Evolutionary conservation across 75 land plant genomes (phyloP).

Genomic region (Chamaecyparis obtusa): DNA sequence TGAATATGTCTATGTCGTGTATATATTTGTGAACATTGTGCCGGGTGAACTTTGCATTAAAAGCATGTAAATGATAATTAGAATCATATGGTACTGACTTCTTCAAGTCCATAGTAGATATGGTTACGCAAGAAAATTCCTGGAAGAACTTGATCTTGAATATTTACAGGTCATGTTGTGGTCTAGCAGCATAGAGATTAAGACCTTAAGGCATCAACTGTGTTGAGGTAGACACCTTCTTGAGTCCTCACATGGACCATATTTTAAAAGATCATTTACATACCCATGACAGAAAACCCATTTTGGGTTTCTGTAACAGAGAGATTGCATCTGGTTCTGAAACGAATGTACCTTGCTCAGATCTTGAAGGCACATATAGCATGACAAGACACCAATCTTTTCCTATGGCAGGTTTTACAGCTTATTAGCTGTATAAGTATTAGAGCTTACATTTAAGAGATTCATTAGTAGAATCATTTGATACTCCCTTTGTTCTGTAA

Average conservation of each 20-base stretch:
- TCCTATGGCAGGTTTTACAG: not conserved
- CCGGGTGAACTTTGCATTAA: not conserved
- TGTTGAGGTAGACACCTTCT: not conserved
- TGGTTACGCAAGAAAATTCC: too few relatives aligned
- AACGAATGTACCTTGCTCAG: not conserved
- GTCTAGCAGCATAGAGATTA: not conserved
- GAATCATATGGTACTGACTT: not conserved
- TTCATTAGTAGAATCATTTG: not conserved
- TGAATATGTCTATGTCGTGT: not conserved
- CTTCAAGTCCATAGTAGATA: not conserved
- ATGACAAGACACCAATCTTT: not conserved
- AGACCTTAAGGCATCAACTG: not conserved
- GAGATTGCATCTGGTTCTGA: not conserved
- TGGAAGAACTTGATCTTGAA: not conserved
- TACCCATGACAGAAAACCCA: not conserved
- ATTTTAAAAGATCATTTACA: not conserved
- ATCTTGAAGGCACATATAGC: too few relatives aligned
- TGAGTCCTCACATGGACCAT: not conserved
- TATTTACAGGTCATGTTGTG: not conserved
- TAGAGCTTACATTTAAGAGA: not conserved
- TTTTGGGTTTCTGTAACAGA: not conserved
- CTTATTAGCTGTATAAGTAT: not conserved
- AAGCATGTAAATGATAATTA: too few relatives aligned
- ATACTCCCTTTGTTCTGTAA: not conserved
- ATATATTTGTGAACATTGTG: not conserved